Evolutionary conservation across 192 early-diverging fungal species (phyloP).

Genomic region (Linnemannia elongata): DNA sequence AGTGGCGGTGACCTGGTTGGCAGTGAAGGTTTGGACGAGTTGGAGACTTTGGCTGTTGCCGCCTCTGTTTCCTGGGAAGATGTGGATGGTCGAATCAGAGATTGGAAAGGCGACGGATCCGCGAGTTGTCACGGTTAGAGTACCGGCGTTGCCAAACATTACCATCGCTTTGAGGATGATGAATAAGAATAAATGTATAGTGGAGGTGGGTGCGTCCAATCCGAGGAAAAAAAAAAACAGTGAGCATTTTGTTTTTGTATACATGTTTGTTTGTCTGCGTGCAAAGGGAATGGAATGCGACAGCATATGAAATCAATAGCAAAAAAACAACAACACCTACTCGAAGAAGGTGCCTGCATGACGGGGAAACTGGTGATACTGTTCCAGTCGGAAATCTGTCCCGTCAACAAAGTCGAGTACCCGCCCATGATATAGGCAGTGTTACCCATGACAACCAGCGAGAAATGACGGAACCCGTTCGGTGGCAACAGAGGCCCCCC

Average conservation of each 20-base stretch:
- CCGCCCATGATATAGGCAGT: constrained; percentile 46
- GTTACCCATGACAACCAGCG: constrained; percentile 37
- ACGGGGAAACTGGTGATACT: constrained; percentile 47
- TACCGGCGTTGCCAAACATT: constrained; percentile 53
- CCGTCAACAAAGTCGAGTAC: constrained; percentile 41
- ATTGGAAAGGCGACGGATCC: constrained; percentile 38
- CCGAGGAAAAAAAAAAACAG: not conserved
- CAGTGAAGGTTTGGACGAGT: constrained; percentile 18
- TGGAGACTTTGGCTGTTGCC: constrained; percentile 16
- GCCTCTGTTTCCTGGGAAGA: constrained; percentile 49
- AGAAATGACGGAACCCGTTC: constrained; percentile 43
- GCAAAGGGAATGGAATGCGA: not conserved
- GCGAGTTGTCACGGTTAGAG: constrained; percentile 19
- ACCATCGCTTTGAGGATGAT: constrained; percentile 28
- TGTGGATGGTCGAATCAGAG: not conserved
- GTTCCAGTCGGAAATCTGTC: constrained; percentile 38
- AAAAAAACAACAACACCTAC: constrained; percentile 23
- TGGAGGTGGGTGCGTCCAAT: not conserved
- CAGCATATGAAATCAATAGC: not conserved
- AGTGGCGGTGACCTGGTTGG: not conserved
- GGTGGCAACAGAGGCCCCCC: constrained; percentile 26
- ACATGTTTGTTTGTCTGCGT: not conserved
- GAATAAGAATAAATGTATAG: not conserved
- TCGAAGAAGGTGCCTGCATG: constrained; percentile 44
- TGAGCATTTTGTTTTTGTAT: constrained; percentile 4